Evolutionary conservation across 2,329 filamentous ascomycete genomes (phyloP), one percentile per base, ranked within the genome.

Genomic region (Colletotrichum gigasporum): DNA sequence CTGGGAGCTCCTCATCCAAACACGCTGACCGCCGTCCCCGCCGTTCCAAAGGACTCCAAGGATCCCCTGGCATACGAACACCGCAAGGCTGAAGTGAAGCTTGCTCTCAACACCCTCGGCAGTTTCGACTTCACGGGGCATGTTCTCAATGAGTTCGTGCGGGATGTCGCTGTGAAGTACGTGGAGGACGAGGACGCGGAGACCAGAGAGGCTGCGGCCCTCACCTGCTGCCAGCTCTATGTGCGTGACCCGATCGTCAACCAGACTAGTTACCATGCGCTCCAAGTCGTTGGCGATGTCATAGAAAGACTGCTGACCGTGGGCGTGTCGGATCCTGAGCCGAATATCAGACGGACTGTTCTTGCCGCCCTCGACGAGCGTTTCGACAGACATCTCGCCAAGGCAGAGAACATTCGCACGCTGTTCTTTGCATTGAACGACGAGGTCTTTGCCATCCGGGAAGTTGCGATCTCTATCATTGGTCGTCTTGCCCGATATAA

Each of bases 181-280:
- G 95, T 99, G 41, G 95, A 99, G 70, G 96, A 97, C 68, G 95
- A 98, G 70, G 96, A 97, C 71, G 86, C 93, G 0, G 92, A 96
- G 68, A 97, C 97, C 52, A 89, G 96, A 64, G 95, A 97, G 77
- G 96, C 96, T 14, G 95, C 96, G 2, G 94, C 96, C 14, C 83
- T 99, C 66, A 99, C 96, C 5, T 98, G 96, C 78, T 99, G 96
- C 74, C 96, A 99, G 76, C 87, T 99, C 45, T 98, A 98, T 73
- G 92, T 98, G 45, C 90, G 93, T 70, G 96, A 99, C 74, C 96
- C 96, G 0, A 98, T 99, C 69, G 94, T 99, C 72, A 96, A 97
- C 71, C 96, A 99, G 79, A 97, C 95, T 6, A 98, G 96, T 75
- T 93, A 95, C 69, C 96, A 99, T 76, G 95, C 96, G 1, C 92